phyloP scores from a whole-genome alignment of 1,284 basidiomycete genomes.

The Cryptococcus wingfieldii region DNA sequence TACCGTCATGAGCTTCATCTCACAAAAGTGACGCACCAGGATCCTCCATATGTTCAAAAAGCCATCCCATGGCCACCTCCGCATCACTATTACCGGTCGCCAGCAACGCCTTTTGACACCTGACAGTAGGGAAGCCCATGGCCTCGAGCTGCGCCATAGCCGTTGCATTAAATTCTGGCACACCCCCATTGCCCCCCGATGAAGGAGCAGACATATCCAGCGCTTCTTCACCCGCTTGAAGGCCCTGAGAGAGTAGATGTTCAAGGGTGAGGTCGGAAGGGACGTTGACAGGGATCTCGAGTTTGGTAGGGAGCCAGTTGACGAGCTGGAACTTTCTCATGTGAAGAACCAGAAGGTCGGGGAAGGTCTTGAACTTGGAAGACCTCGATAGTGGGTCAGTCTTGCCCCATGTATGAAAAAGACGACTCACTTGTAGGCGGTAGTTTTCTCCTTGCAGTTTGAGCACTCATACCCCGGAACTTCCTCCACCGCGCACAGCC shows the following conservation, averaged over 20 bases:
- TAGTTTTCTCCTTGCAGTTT: conserved; percentile 60
- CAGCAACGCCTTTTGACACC: conserved; percentile 82
- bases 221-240: conserved; percentile 68
- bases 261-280: conserved; percentile 64
- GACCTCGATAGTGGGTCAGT: conserved; percentile 51
- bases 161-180: conserved; percentile 65
- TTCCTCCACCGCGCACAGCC: conserved; percentile 63
- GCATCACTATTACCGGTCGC: conserved; percentile 77
- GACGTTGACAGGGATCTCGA: conserved; percentile 85
- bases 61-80: conserved; percentile 90
- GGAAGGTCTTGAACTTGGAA: conserved; percentile 79
- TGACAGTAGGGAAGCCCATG: conserved; percentile 81
- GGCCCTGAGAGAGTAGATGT: conserved; percentile 65
- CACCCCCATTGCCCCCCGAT: conserved; percentile 47
- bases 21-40: conserved; percentile 55
- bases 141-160: conserved; percentile 70
- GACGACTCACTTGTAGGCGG: conserved; percentile 59
- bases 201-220: conserved; percentile 56
- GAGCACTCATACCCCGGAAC: conserved; percentile 66
- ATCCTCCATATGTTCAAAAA: conserved; percentile 94
- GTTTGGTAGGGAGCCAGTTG: conserved; percentile 94
- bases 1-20: not conserved
- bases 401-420: not conserved
- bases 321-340: conserved; percentile 93
- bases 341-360: conserved; percentile 81